phyloP scores from a whole-genome alignment of 2,329 filamentous ascomycete genomes.

The Aspergillus transmontanensis region DNA sequence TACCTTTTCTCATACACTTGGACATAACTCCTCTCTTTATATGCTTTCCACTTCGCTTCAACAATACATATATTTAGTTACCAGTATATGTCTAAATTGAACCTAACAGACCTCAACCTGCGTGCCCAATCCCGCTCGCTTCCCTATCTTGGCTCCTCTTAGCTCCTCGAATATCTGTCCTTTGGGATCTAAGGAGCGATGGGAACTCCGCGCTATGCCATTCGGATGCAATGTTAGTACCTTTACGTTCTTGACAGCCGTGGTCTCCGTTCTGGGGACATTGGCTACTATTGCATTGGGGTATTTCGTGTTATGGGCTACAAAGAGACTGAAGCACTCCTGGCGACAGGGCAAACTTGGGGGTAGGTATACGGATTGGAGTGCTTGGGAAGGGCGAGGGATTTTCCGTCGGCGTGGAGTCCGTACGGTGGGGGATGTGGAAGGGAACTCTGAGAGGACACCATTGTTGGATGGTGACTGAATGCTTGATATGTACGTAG shows the following conservation, averaged over 20 bases:
- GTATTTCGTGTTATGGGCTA: constrained; percentile 20
- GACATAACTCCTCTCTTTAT: neutral
- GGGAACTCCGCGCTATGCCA: constrained; percentile 43
- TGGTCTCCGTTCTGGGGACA: constrained; percentile 35
- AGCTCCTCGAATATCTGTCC: constrained; percentile 40
- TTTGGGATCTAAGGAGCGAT: constrained; percentile 42
- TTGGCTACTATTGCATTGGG: constrained; percentile 25
- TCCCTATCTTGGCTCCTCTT: constrained; percentile 44
- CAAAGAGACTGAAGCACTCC: constrained; percentile 13
- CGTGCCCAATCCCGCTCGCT: constrained; percentile 38
- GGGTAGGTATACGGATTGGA: neutral
- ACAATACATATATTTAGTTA: neutral
- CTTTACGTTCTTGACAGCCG: constrained; percentile 39
- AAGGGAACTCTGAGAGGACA: constrained; percentile 24
- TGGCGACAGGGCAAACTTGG: constrained; percentile 14
- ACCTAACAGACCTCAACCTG: constrained; percentile 40
- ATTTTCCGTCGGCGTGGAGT: neutral
- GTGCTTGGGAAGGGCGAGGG: neutral
- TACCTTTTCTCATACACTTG: neutral
- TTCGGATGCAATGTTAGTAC: constrained; percentile 47
- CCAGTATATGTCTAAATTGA: neutral
- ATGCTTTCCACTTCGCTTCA: neutral
- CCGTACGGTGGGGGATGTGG: constrained; percentile 11
- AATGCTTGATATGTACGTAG: neutral
- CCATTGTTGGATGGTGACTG: constrained; percentile 26